A percentile compares a stretch with the other conserved stretches of the same genome.
phyloP scores from a whole-genome alignment of 2,329 filamentous ascomycete species.

The Metarhizium humberi region DNA sequence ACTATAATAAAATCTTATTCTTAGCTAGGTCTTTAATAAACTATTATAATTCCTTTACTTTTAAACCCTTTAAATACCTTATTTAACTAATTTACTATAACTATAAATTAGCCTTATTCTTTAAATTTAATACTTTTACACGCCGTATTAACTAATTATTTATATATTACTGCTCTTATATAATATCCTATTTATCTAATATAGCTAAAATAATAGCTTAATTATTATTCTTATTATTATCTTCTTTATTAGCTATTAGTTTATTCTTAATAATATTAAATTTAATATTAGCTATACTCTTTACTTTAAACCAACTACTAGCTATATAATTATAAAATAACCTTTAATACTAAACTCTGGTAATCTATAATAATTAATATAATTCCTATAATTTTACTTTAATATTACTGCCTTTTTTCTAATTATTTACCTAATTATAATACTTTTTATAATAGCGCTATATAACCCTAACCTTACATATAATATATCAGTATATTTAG shows the following conservation, averaged over 20 bases:
- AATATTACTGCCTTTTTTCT: not conserved
- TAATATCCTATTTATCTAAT: not conserved
- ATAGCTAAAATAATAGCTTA: not conserved
- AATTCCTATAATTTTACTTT: not conserved
- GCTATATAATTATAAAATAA: not conserved
- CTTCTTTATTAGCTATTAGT: not conserved
- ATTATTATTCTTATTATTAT: not conserved
- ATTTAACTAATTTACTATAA: not conserved
- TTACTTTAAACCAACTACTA: slow-evolving; percentile 2
- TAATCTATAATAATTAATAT: not conserved
- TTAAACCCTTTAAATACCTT: slow-evolving; percentile 1
- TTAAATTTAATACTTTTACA: not conserved
- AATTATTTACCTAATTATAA: not conserved
- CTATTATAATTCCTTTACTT: not conserved
- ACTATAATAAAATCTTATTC: slow-evolving; percentile 2
- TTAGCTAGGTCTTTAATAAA: not conserved
- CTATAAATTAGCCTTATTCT: slow-evolving; percentile 3
- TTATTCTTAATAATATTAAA: not conserved
- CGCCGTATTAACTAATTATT: not conserved
- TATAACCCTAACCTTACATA: not conserved
- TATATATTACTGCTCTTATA: not conserved
- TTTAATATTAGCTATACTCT: not conserved
- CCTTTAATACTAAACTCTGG: not conserved
- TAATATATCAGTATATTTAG: not conserved
- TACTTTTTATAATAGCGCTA: not conserved